A percentile compares a stretch with the other conserved stretches of the same genome.
These are phyloP conservation scores for Puccinellia tenuiflora DNA, from an alignment of 176 grass and related monocot species.

Conservation along the genomic window DNA sequence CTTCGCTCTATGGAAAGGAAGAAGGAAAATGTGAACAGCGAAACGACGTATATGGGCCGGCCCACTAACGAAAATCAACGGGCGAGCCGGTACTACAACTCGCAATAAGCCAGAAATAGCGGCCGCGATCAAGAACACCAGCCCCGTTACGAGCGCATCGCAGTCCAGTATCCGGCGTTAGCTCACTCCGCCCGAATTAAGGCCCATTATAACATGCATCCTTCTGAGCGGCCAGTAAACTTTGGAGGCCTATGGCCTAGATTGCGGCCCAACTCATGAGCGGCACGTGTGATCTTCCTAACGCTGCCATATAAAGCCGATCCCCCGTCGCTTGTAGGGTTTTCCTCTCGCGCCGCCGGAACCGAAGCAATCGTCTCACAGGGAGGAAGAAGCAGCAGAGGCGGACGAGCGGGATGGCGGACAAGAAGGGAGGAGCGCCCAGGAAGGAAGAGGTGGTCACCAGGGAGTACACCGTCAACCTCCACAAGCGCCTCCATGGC, in stretches of 20 bases:
- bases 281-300: not conserved
- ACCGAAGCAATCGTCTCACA: not conserved
- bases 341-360: slow-evolving; percentile 45
- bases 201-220: not conserved
- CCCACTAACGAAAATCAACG: too few relatives aligned
- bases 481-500: slow-evolving; percentile 92
- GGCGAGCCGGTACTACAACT: too few relatives aligned
- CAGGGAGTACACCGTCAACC: slow-evolving; percentile 82
- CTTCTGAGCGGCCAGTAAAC: not conserved
- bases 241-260: not conserved
- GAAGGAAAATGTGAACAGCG: too few relatives aligned
- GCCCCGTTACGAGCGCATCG: too few relatives aligned
- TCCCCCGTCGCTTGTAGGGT: slow-evolving; percentile 1
- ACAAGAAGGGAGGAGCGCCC: slow-evolving; percentile 47
- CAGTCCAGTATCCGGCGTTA: too few relatives aligned
- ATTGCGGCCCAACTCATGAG: not conserved
- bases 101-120: too few relatives aligned
- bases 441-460: slow-evolving; percentile 83
- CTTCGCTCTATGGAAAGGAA: too few relatives aligned
- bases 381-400: not conserved
- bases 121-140: too few relatives aligned
- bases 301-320: not conserved
- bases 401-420: slow-evolving; percentile 44
- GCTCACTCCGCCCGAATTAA: too few relatives aligned
- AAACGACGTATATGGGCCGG: too few relatives aligned